Evolutionary conservation across 805 yeast genomes (phyloP), one percentile per base, ranked within the genome.

Genomic region (Saccharomyces jurei): DNA sequence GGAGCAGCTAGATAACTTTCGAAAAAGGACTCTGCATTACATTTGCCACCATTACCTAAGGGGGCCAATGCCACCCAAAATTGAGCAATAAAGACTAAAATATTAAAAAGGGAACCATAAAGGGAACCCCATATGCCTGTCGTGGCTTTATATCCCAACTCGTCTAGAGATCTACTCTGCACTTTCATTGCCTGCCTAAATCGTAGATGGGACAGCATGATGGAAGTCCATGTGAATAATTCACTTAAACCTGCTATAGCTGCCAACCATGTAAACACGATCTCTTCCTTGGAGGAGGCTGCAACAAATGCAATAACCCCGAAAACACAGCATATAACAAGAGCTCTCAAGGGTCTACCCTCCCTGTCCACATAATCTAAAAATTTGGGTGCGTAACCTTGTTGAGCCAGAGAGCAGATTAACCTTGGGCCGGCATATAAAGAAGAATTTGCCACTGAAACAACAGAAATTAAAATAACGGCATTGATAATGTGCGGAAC

Each of bases 361-460:
- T 74, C 67, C 60, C 77, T 76, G 68, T 83, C 86, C 53, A 81
- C 74, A 58, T 78, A 80, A 51, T 77, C 79, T 59, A 79, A 63
- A 62, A 56, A 65, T 56, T 70, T 68, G 62, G 91, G 91, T 50
- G 83, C 86, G 63, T 81, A 78, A 9, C 88, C 87, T 69, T 84
- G 87, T 55, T 81, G 83, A 17, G 89, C 84, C 62, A 86, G 72
- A 25, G 88, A 79, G 52, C 81, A 82, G 52, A 86, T 65, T 9
- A 89, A 77, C 76, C 92, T 79, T 50, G 90, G 84, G 57, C 84
- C 79, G n/a, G 85, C 87, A 66, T 78, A 86, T 46, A 85, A 81
- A 1, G 90, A 81, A 26, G 89, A 81, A 74, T 86, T 86, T 60
- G 89, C 90, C 52, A 86, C 91, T 6, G 90, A 85, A 53, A 84